phyloP scores from a whole-genome alignment of 2,329 filamentous ascomycete species.

The Hyphodiscus sp. region DNA sequence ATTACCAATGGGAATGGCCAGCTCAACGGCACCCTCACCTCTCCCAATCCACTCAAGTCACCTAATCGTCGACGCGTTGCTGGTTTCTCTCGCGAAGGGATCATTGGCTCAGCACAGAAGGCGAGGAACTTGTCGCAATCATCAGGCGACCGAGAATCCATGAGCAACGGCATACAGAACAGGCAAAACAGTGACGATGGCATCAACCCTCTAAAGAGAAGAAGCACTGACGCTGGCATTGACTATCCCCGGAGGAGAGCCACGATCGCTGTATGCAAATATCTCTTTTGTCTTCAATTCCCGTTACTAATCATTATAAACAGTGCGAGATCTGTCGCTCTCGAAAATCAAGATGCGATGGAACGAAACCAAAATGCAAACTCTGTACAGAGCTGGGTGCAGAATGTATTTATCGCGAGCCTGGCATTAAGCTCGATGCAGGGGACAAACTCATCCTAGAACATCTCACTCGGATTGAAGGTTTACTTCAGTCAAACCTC shows the following conservation, averaged over 20 bases:
- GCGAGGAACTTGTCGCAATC: slow-evolving; percentile 49
- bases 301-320: slow-evolving; percentile 10
- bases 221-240: slow-evolving; percentile 53
- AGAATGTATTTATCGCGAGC: slow-evolving; percentile 78
- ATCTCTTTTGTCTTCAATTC: slow-evolving; percentile 1
- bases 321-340: slow-evolving; percentile 79
- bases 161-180: slow-evolving; percentile 37
- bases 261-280: slow-evolving; percentile 54
- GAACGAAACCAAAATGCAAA: slow-evolving; percentile 75
- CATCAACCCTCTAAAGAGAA: slow-evolving; percentile 53
- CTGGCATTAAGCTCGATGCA: slow-evolving; percentile 79
- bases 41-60: slow-evolving; percentile 40
- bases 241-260: slow-evolving; percentile 60
- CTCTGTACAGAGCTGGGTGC: slow-evolving; percentile 76
- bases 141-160: slow-evolving; percentile 37
- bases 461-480: slow-evolving; percentile 70
- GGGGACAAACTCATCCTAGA: slow-evolving; percentile 83
- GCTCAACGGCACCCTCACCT: slow-evolving; percentile 13
- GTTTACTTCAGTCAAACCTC: slow-evolving; percentile 65
- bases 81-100: slow-evolving; percentile 48
- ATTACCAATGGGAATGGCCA: slow-evolving; percentile 17
- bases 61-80: slow-evolving; percentile 40
- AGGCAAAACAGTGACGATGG: slow-evolving; percentile 42
- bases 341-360: slow-evolving; percentile 73
- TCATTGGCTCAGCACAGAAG: slow-evolving; percentile 47